Evolutionary conservation across 2,329 filamentous ascomycete genomes (phyloP), one percentile per base, ranked within the genome.

Genomic region (Cordyceps cateniannulata): DNA sequence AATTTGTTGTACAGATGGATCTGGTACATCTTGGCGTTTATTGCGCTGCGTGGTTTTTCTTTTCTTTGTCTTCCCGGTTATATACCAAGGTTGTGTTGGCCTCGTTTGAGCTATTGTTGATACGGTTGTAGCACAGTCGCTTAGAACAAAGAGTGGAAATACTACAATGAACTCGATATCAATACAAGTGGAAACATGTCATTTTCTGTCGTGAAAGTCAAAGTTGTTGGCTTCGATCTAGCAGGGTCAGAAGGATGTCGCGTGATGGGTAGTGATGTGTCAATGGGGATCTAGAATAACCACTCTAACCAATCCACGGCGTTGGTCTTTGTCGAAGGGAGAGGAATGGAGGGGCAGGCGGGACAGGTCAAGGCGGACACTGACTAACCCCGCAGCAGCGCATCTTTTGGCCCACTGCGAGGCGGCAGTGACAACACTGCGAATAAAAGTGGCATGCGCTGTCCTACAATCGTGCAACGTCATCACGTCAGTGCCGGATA

Each of bases 381-480:
- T 20, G 22, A 12, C 22, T 32, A 10, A 59, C 57, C 57, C 57
- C 57, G 42, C 42, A 45, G 48, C 38, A 45, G 56, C 38, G 56
- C 27, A 44, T 35, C 38, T 20, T 24, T 29, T 16, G 57, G 49
- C 18, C 57, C 57, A 59, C 57, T 47, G 27, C 9, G 18, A 32
- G 49, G 49, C 57, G 49, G 48, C 57, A 52, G 49, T 59, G 48
- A 51, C n/a, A 49, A 32, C 25, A 47, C 40, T 55, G 5, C 5
- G 10, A n/a, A 29, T 29, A 29, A 29, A 10, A 42, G 5, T 18
- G 20, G 22, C 40, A 42, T 20, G 44, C 44, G 44, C 20, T 24
- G 42, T 20, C 42, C 16, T 44, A 32, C 20, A 27, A 51, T 20
- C 14, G 29, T 14, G 57, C 38, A 47, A 47, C 48, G 57, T 59